Evolutionary conservation across 1,284 basidiomycete species (phyloP).

Genomic region (Sanghuangporus sanghuang): DNA sequence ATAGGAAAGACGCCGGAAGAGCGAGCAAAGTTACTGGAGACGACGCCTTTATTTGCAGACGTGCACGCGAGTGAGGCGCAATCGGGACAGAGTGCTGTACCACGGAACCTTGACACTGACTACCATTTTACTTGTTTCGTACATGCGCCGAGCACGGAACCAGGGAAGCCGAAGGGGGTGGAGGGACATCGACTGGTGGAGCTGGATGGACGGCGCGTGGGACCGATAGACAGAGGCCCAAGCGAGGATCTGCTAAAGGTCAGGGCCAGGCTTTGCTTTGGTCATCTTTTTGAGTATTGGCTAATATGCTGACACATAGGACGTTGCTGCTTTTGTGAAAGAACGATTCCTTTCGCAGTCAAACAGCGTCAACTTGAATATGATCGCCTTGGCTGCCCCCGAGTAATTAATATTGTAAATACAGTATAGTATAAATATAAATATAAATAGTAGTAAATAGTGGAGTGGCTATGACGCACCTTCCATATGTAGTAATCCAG

Average conservation of each 20-base stretch:
- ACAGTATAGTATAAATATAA: too few species aligned
- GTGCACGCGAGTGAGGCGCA: constrained; percentile 71
- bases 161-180: constrained; percentile 27
- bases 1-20: constrained; percentile 63
- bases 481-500: neutral
- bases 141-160: constrained; percentile 45
- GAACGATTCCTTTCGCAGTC: constrained; percentile 55
- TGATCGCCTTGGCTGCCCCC: constrained; percentile 15
- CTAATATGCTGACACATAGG: too few species aligned
- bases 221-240: constrained; percentile 75
- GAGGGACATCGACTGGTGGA: constrained; percentile 60
- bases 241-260: constrained; percentile 59
- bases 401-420: too few species aligned
- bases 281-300: neutral
- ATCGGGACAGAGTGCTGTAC: constrained; percentile 62
- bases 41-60: constrained; percentile 67
- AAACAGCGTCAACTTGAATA: constrained; percentile 51
- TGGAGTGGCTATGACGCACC: neutral
- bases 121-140: constrained; percentile 87
- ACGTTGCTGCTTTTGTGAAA: constrained; percentile 64
- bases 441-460: neutral
- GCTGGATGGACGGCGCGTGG: constrained; percentile 71
- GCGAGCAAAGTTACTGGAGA: constrained; percentile 69
- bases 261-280: constrained; percentile 11
- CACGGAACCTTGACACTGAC: constrained; percentile 54